Base-by-base conservation (phyloP, 495 filamentous ascomycete genomes). In the Podospora australis region DNA sequence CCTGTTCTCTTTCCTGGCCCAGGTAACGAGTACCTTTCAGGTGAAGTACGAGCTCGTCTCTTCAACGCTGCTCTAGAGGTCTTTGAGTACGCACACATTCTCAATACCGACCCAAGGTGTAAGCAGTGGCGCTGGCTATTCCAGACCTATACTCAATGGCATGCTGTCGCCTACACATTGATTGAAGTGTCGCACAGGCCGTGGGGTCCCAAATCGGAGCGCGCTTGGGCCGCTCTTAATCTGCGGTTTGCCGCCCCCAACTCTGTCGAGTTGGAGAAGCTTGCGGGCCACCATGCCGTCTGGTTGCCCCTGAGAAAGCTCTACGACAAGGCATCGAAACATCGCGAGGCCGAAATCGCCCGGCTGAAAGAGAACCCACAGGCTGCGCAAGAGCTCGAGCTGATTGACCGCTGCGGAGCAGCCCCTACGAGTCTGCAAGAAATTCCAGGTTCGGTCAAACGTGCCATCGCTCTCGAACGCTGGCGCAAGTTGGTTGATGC, bases 121-220 rank as follows among this genome's bases (percentile, higher is more conserved):
- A 73, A 76, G 43, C 77, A 82, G 44, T 95, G 84, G 80, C 74
- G 78, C 20, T 95, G 89, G 89, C 74, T 90, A 7, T 90, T 88
- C 66, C 76, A 81, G 56, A 87, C 81, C 0, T 88, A 90, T 60
- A 82, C 83, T 16, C 86, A 91, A 49, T 88, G 84, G 82, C 85
- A 91, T 51, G 86, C 88, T 4, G 74, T 92, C 3, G 85, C 83
- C 2, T 87, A 86, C 55, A 72, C 82, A 3, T 64, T 95, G 7
- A 77, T 87, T 1, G 91, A 96, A 56, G 73, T 94, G 3, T 84
- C 84, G 56, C 78, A 84, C 20, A 80, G 87, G 19, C 80, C 83
- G 16, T 77, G 80, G 81, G 54, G 70, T 8, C 58, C 65, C 20
- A 71, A 84, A 10, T 85, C 87, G 1, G 86, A 95, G 45, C 78